phyloP scores from a whole-genome alignment of 768 basidiomycete species.

The Trametes punicea region DNA sequence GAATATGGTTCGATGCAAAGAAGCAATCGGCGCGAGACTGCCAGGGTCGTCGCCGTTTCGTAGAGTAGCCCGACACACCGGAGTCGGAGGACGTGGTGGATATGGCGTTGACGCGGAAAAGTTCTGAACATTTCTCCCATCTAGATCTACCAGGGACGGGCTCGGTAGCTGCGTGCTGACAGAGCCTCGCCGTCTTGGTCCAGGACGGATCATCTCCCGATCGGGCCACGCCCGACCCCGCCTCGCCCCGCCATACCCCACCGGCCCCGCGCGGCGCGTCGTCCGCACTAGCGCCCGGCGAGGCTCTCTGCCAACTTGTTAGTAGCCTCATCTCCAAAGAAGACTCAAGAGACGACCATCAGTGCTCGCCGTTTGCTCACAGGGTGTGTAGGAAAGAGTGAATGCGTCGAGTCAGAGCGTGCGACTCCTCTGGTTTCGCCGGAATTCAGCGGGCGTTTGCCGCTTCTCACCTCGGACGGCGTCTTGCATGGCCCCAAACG shows the following conservation, averaged over 20 bases:
- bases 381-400: no score
- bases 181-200: not conserved
- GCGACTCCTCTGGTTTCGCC: no score
- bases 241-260: not conserved
- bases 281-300: not conserved
- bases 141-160: constrained; percentile 1
- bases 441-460: no score
- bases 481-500: no score
- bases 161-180: constrained; percentile 1
- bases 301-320: no score
- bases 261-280: constrained; percentile 6
- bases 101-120: constrained; percentile 15
- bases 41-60: not conserved
- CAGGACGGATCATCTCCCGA: not conserved
- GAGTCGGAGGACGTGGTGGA: constrained; percentile 14
- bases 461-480: no score
- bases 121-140: constrained; percentile 13
- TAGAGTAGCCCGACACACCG: constrained; percentile 5
- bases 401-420: no score
- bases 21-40: not conserved
- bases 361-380: no score
- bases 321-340: no score
- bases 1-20: not conserved
- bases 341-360: no score
- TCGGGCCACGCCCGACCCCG: constrained; percentile 3